phyloP scores from a whole-genome alignment of 345 rosid species.

The Psidium friedrichsthalianum region DNA sequence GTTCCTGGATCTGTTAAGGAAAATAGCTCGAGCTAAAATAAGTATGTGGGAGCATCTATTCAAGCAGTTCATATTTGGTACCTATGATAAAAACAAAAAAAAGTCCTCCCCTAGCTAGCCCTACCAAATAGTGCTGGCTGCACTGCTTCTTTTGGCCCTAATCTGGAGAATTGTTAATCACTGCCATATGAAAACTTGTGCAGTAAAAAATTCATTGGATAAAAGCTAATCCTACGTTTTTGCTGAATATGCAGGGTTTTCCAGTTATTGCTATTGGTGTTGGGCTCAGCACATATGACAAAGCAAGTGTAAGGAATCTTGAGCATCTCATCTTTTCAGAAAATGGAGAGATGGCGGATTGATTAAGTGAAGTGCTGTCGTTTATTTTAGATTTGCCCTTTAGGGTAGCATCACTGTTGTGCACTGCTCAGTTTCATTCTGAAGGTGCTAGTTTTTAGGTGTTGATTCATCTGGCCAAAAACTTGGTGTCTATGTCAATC shows the following conservation, averaged over 20 bases:
- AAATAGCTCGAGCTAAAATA: neutral
- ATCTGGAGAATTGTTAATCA: neutral
- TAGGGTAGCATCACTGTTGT: neutral
- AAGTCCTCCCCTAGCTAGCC: neutral
- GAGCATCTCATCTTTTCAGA: neutral
- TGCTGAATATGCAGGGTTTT: conserved; percentile 47
- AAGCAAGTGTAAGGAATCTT: conserved; percentile 68
- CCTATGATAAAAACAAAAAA: neutral
- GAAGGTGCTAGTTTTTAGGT: neutral
- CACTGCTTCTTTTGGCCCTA: neutral
- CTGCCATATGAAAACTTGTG: neutral
- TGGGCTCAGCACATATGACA: conserved; percentile 91
- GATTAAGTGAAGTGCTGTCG: neutral
- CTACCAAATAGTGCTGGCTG: neutral
- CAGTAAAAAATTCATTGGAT: neutral
- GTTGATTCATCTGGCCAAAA: neutral
- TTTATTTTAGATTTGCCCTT: neutral
- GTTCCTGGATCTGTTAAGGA: neutral
- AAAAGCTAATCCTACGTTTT: neutral
- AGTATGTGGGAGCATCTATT: neutral
- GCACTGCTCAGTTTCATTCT: neutral
- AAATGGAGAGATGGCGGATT: neutral
- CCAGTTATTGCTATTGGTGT: conserved; percentile 84
- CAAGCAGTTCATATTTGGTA: neutral
- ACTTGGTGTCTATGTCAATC: neutral